Conservation (phyloP, 2,329 filamentous ascomycete genomes). For the Ilyonectria mors-panacis region DNA sequence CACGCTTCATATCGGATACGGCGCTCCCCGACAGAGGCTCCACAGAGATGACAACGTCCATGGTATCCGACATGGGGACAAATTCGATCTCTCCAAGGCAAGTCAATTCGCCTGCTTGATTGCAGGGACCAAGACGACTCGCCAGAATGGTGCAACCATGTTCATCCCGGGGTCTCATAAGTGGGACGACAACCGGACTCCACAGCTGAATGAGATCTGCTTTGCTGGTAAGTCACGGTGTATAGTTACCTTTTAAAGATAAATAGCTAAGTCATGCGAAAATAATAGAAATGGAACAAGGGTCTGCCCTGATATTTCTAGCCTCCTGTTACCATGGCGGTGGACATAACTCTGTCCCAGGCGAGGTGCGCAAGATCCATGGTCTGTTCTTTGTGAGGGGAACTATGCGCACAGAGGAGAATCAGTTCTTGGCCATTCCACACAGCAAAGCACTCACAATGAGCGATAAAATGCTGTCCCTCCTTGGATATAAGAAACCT, state of each 20-base stretch:
- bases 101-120: constrained; percentile 2
- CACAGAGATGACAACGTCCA: constrained; percentile 2
- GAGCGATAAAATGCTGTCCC: constrained; percentile 1
- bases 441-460: background rate
- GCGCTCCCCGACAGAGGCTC: background rate
- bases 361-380: constrained; percentile 5
- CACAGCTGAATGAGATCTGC: background rate
- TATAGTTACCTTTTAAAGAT: background rate
- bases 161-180: constrained; percentile 7
- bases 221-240: background rate
- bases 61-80: background rate
- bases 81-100: background rate
- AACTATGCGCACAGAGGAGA: constrained; percentile 7
- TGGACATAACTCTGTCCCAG: constrained; percentile 4
- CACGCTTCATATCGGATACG: background rate
- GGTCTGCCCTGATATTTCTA: constrained; percentile 2
- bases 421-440: background rate
- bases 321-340: constrained; percentile 2
- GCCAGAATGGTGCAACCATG: background rate
- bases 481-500: constrained; percentile 4
- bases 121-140: background rate
- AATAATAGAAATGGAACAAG: background rate
- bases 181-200: background rate
- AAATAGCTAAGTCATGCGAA: background rate
- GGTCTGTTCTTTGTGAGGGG: background rate